phyloP scores from a whole-genome alignment of 768 basidiomycete genomes.

The Lentinula boryana region DNA sequence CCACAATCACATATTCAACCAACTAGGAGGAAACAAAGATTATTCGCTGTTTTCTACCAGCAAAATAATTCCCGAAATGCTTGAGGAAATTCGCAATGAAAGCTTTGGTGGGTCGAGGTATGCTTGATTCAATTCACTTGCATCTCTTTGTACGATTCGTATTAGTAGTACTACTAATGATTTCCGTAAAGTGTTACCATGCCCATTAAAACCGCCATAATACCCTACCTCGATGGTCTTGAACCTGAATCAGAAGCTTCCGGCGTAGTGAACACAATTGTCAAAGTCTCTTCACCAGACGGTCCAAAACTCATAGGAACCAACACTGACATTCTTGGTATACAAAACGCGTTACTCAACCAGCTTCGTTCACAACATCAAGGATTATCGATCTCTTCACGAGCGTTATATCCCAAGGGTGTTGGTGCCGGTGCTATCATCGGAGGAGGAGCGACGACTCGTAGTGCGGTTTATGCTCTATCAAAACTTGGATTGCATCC shows the following conservation, averaged over 20 bases:
- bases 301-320: constrained; percentile 26
- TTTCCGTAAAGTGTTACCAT: constrained; percentile 23
- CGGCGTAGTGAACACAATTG: constrained; percentile 28
- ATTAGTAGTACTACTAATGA: neutral
- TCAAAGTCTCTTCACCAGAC: constrained; percentile 21
- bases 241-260: constrained; percentile 24
- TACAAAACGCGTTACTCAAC: constrained; percentile 25
- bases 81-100: constrained; percentile 15
- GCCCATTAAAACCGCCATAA: constrained; percentile 27
- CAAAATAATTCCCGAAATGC: constrained; percentile 23
- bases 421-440: constrained; percentile 25
- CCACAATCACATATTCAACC: constrained; percentile 24
- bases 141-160: neutral
- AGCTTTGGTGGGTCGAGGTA: constrained; percentile 29
- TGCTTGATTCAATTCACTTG: constrained; percentile 2
- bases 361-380: constrained; percentile 21
- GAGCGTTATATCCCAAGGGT: constrained; percentile 14
- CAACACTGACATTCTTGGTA: constrained; percentile 31
- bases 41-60: constrained; percentile 27
- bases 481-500: constrained; percentile 54
- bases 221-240: constrained; percentile 25
- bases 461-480: constrained; percentile 32
- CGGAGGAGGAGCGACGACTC: constrained; percentile 32
- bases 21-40: constrained; percentile 17
- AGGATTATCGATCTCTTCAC: constrained; percentile 10